Evolutionary conservation across 2,329 filamentous ascomycete species (phyloP).

Genomic region (Fusarium veterinarium): DNA sequence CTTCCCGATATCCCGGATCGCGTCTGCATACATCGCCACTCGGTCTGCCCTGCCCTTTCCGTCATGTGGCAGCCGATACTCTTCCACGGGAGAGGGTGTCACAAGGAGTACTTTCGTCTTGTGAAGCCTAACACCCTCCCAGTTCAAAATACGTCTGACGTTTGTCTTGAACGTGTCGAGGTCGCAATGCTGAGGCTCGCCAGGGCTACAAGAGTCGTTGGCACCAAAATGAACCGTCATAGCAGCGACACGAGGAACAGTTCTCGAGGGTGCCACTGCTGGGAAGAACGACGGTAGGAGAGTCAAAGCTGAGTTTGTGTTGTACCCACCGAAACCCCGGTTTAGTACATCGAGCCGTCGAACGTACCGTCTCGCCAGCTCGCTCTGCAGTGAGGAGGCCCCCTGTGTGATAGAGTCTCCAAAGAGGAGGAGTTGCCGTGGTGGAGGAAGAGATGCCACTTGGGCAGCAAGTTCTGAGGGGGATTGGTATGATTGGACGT

Average conservation of each 20-base stretch:
- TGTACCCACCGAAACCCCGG: background rate
- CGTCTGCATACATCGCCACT: background rate
- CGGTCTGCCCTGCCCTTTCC: background rate
- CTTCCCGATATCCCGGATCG: background rate
- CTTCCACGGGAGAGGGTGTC: background rate
- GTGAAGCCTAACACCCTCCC: background rate
- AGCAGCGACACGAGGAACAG: background rate
- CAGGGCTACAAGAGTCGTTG: background rate
- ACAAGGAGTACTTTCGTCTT: background rate
- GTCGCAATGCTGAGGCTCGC: background rate
- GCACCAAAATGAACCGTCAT: background rate
- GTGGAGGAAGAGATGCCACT: background rate
- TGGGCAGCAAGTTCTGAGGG: background rate
- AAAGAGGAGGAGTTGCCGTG: background rate
- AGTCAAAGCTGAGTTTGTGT: background rate
- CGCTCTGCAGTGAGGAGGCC: background rate
- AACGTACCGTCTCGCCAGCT: background rate
- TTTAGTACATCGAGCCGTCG: background rate
- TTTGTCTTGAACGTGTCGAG: background rate
- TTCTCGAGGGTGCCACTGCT: background rate
- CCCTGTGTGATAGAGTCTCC: conserved; percentile 1
- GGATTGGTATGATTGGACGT: background rate
- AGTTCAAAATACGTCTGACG: background rate
- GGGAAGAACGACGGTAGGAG: background rate
- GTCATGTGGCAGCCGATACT: background rate